Evolutionary conservation across 495 filamentous ascomycete genomes (phyloP).

Genomic region (Staphylotrichum longicolle): DNA sequence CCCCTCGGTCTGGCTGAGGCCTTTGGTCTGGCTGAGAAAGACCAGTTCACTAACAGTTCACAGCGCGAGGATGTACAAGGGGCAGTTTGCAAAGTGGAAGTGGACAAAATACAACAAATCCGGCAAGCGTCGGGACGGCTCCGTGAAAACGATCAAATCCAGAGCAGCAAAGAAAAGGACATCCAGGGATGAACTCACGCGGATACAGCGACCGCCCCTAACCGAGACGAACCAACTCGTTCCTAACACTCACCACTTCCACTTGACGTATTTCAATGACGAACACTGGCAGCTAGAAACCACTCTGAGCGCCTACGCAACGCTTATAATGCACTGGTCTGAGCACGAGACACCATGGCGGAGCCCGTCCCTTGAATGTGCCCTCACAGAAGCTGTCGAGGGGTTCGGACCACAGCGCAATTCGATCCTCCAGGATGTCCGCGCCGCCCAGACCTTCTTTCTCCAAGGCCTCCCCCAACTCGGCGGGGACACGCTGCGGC

Average conservation of each 20-base stretch:
- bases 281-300: conserved; percentile 10
- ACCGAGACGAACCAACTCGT: not conserved
- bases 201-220: no score
- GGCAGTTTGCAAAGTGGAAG: conserved; percentile 37
- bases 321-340: conserved; percentile 22
- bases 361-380: not conserved
- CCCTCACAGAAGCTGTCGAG: not conserved
- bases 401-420: not conserved
- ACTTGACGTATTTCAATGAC: conserved; percentile 9
- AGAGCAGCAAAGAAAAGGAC: conserved; percentile 6
- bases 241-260: not conserved
- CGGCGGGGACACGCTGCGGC: conserved; percentile 27
- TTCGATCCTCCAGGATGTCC: conserved; percentile 32
- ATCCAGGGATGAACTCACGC: not conserved
- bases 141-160: conserved; percentile 16
- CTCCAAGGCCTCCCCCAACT: not conserved
- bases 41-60: not conserved
- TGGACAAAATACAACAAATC: conserved; percentile 40
- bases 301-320: conserved; percentile 18
- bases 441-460: conserved; percentile 26
- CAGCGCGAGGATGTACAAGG: conserved; percentile 40
- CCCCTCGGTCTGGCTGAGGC: not conserved
- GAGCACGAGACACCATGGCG: conserved; percentile 16
- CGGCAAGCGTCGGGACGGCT: conserved; percentile 1
- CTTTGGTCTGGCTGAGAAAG: not conserved